Percentiles rank a stretch among this genome's conserved stretches.
Conservation (phyloP, 768 basidiomycete genomes). For the Suillus bovinus region DNA sequence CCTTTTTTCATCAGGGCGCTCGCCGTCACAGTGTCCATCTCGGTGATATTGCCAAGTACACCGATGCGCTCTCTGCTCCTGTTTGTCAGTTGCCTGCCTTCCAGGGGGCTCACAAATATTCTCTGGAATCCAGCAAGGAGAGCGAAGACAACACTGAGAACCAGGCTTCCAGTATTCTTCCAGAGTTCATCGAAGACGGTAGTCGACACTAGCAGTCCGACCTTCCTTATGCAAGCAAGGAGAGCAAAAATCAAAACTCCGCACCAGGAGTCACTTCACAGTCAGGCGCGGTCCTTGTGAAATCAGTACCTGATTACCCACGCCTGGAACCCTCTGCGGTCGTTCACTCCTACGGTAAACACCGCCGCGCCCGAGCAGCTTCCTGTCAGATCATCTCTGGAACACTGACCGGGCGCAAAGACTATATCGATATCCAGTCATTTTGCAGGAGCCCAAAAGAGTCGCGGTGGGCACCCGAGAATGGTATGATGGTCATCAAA, state of each 20-base stretch:
- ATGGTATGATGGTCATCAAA: slow-evolving; percentile 39
- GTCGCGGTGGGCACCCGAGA: slow-evolving; percentile 32
- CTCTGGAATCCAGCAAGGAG: not conserved
- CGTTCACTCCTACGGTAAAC: slow-evolving; percentile 1
- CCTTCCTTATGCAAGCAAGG: not conserved
- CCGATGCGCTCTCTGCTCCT: not conserved
- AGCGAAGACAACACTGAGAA: slow-evolving; percentile 3
- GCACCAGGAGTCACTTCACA: not conserved
- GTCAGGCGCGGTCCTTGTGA: not conserved
- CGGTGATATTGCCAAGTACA: not conserved
- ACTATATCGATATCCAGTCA: not conserved
- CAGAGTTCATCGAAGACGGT: not conserved
- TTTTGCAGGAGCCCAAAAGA: not conserved
- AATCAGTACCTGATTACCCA: not conserved
- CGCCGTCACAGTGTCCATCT: not conserved
- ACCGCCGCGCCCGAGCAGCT: slow-evolving; percentile 9
- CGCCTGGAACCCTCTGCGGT: not conserved
- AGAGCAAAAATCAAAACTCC: not conserved
- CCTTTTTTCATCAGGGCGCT: not conserved
- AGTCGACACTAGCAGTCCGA: not conserved
- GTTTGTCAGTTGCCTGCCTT: slow-evolving; percentile 3
- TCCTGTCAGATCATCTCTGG: not conserved
- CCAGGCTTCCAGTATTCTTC: not conserved
- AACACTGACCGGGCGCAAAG: not conserved
- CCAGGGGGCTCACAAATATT: not conserved